Percentiles rank a stretch among this genome's conserved stretches.
These are phyloP conservation scores for Trichophaea hybrida DNA, from an alignment of 2,329 filamentous ascomycete species.

Conservation along the genomic window DNA sequence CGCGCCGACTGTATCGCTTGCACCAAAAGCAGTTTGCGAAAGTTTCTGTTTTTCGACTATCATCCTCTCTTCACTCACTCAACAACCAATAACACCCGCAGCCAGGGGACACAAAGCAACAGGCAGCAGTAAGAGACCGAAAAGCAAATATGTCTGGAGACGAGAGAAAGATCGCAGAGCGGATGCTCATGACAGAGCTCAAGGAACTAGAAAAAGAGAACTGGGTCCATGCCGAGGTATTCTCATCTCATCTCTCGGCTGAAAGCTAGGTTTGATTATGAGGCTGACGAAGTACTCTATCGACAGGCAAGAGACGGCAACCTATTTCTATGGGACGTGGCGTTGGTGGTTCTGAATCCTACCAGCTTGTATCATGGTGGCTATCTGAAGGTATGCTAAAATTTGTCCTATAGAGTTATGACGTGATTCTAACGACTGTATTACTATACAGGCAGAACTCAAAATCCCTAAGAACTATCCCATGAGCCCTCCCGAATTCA, in stretches of 20 bases:
- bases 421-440: not conserved
- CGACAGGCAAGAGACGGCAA: constrained; percentile 60
- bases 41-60: too few relatives aligned
- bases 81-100: not conserved
- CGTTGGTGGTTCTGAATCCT: constrained; percentile 80
- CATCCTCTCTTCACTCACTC: too few relatives aligned
- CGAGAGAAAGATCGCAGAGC: constrained; percentile 42
- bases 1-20: not conserved
- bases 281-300: not conserved
- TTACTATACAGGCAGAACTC: constrained; percentile 52
- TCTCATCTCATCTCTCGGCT: constrained; percentile 6
- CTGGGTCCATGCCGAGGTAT: constrained; percentile 80
- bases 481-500: constrained; percentile 75
- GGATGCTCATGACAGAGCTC: constrained; percentile 80
- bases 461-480: constrained; percentile 80
- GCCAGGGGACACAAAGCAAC: not conserved
- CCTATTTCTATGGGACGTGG: constrained; percentile 74
- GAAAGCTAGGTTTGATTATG: not conserved
- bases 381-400: constrained; percentile 54
- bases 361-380: constrained; percentile 86
- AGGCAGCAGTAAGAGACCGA: not conserved
- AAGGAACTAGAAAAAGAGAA: constrained; percentile 71
- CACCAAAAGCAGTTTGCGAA: too few relatives aligned
- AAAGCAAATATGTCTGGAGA: constrained; percentile 16
- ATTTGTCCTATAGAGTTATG: not conserved